Percentiles rank a stretch among this genome's conserved stretches.
Evolutionary conservation across 2,329 filamentous ascomycete genomes (phyloP).

Genomic region (Pseudocercospora vitis): DNA sequence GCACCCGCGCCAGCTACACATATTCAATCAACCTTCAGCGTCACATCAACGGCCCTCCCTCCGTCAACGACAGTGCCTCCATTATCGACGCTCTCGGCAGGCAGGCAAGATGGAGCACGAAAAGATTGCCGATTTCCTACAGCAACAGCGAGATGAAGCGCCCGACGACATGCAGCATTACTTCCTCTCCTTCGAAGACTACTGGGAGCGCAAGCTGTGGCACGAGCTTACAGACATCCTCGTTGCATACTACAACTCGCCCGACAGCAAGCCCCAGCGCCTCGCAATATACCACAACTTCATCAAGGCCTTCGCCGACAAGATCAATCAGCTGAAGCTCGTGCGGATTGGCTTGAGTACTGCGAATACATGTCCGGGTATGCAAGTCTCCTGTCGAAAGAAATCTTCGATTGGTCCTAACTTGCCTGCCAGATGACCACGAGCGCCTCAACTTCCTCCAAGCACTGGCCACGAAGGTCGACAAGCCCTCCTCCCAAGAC

Average conservation of each 20-base stretch:
- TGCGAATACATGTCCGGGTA: constrained; percentile 79
- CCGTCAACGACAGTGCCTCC: neutral
- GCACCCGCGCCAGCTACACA: too few relatives aligned
- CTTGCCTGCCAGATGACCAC: constrained; percentile 68
- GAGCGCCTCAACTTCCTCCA: constrained; percentile 84
- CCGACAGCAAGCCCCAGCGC: constrained; percentile 78
- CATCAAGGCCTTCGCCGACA: constrained; percentile 93
- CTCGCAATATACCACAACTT: constrained; percentile 92
- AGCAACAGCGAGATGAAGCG: constrained; percentile 82
- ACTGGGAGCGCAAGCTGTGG: constrained; percentile 98
- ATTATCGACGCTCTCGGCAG: constrained; percentile 5
- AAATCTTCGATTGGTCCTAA: constrained; percentile 5
- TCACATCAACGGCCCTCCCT: neutral
- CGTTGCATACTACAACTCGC: constrained; percentile 80
- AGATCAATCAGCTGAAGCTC: constrained; percentile 98
- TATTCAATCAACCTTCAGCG: too few relatives aligned
- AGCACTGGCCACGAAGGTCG: constrained; percentile 79
- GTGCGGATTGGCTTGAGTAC: constrained; percentile 87
- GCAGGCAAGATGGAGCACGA: constrained; percentile 70
- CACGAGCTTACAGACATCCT: constrained; percentile 93
- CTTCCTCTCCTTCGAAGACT: constrained; percentile 90
- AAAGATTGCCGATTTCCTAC: constrained; percentile 87
- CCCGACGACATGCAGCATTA: constrained; percentile 84
- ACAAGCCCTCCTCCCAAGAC: constrained; percentile 90
- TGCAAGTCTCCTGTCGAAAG: constrained; percentile 20